Evolutionary conservation across 768 basidiomycete species (phyloP), one percentile per base, ranked within the genome.

Genomic region (Pisolithus microcarpus): DNA sequence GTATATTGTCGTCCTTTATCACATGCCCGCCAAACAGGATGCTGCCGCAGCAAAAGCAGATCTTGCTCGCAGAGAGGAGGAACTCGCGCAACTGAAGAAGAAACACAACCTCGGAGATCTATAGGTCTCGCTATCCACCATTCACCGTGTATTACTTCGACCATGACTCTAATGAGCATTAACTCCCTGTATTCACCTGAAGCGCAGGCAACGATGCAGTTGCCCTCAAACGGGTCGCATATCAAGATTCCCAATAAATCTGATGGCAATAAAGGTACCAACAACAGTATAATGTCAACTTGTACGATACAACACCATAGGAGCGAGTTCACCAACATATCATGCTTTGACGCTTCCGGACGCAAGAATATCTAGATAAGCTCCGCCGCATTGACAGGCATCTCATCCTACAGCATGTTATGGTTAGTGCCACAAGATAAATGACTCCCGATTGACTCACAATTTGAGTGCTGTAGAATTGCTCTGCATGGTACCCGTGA

Each of bases 311-410:
- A 58, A 49, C 52, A 30, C 39, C 30, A 56, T 43, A 53, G 48
- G 59, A 30, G 30, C 4, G 21, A 44, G 42, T 52, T 19, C 51
- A 19, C 36, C 42, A 44, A 48, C 38, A 30, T 21, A 19, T 24
- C 30, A 53, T 47, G 50, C 34, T 51, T 46, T 45, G 43, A 38
- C 52, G 42, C 31, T 42, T 39, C 28, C n/a, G 26, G 45, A 23
- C 21, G 39, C 10, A 19, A 42, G 49, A 55, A 38, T 46, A 50
- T 48, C 78, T 79, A 96, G 63, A 97, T 95, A 54, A 96, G 83
- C 69, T 98, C 94, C 43, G 94, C 94, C 52, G 95, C 94, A 68
- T 98, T 96, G 54, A 96, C 88, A 6, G 91, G 94, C 94, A 98
- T 98, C 78, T 98, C 95, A 63, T 96, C 93, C 87, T 96, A 63